Evolutionary conservation across 202 grass and related monocot species (phyloP).

Genomic region (Digitaria exilis): DNA sequence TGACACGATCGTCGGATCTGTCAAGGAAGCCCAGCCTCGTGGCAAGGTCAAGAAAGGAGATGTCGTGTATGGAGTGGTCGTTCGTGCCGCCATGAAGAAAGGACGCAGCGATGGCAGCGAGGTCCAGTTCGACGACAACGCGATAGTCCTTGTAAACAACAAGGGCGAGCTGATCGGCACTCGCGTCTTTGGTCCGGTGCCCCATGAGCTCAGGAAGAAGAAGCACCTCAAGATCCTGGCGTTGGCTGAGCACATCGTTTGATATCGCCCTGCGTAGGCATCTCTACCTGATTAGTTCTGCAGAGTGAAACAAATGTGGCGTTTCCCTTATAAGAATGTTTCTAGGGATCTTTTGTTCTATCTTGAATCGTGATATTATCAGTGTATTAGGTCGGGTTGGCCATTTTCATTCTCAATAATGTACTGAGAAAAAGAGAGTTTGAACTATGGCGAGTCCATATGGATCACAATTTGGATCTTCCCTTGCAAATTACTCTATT

Average conservation of each 20-base stretch:
- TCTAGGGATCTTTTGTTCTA: not conserved
- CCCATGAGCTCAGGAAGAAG: constrained; percentile 88
- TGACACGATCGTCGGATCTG: constrained; percentile 80
- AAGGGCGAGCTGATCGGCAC: constrained; percentile 92
- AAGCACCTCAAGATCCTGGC: constrained; percentile 95
- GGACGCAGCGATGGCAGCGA: constrained; percentile 78
- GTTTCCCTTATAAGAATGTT: not conserved
- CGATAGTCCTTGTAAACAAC: constrained; percentile 87
- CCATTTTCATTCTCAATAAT: constrained; percentile 23
- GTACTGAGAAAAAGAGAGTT: not conserved
- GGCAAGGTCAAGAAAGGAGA: constrained; percentile 99
- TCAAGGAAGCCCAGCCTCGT: constrained; percentile 86
- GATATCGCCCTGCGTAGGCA: constrained; percentile 19
- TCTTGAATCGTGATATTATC: not conserved
- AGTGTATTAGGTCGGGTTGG: not conserved
- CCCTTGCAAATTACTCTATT: too few relatives aligned
- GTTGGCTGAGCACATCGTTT: constrained; percentile 86
- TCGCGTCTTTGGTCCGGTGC: constrained; percentile 71
- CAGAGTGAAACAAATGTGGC: not conserved
- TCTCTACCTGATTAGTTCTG: not conserved
- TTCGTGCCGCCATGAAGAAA: constrained; percentile 85
- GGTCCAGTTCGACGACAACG: constrained; percentile 87
- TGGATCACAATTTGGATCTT: not conserved
- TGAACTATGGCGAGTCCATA: not conserved
- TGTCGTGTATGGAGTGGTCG: constrained; percentile 89